These are phyloP conservation scores for Neocatenulostroma microsporum DNA, from an alignment of 2,329 filamentous ascomycete species.

Conservation along the genomic window DNA sequence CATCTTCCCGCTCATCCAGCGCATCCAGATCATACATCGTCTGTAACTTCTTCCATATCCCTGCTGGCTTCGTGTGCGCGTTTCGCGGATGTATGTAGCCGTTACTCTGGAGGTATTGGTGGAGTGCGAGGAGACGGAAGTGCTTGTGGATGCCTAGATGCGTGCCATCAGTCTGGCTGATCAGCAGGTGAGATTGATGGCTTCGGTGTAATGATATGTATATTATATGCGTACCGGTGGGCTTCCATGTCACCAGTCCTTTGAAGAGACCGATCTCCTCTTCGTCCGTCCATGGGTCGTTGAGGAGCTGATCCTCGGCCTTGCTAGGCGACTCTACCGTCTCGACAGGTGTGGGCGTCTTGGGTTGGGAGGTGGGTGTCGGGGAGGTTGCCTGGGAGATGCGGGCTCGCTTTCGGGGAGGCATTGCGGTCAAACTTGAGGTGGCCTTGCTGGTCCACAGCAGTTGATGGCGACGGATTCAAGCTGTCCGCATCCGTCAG, in stretches of 20 bases:
- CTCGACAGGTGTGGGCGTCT: constrained; percentile 27
- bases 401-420: constrained; percentile 61
- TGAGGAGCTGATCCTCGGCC: constrained; percentile 41
- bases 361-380: constrained; percentile 43
- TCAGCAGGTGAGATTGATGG: too few relatives aligned
- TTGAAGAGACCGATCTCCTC: constrained; percentile 91
- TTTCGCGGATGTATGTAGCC: constrained; percentile 28
- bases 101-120: constrained; percentile 26
- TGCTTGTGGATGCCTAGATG: constrained; percentile 87
- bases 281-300: constrained; percentile 87
- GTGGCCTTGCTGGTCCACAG: too few relatives aligned
- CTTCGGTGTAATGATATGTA: too few relatives aligned
- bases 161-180: too few relatives aligned
- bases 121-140: constrained; percentile 80
- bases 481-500: too few relatives aligned
- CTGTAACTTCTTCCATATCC: constrained; percentile 83
- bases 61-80: constrained; percentile 73
- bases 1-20: constrained; percentile 73
- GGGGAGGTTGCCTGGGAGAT: constrained; percentile 45
- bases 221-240: constrained; percentile 65
- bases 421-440: too few relatives aligned
- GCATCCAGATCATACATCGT: constrained; percentile 77
- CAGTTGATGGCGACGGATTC: too few relatives aligned
- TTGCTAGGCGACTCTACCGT: constrained; percentile 38
- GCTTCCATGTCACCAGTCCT: constrained; percentile 88